Evolutionary conservation across 169 alveolate species (phyloP).

Genomic region (Eimeria praecox): DNA sequence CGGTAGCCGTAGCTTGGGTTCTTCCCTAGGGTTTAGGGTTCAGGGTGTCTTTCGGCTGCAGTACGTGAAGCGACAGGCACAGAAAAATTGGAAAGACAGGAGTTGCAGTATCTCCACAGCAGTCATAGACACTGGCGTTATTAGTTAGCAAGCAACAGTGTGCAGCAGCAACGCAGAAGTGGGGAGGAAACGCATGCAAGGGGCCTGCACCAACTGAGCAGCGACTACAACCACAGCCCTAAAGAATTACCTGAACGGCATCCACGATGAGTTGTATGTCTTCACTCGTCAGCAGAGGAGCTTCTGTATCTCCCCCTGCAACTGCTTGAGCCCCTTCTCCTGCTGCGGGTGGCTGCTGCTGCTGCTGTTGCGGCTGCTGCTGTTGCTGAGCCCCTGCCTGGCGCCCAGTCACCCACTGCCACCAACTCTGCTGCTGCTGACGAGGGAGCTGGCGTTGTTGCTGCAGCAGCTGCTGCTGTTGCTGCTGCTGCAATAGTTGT

Average conservation of each 20-base stretch:
- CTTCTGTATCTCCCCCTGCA: slow-evolving; percentile 59
- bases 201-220: not conserved
- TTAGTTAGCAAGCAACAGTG: not conserved
- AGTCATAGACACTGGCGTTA: not conserved
- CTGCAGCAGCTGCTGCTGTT: slow-evolving; percentile 82
- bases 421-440: slow-evolving; percentile 87
- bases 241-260: slow-evolving; percentile 81
- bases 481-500: slow-evolving; percentile 84
- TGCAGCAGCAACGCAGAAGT: not conserved
- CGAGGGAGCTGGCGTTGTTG: slow-evolving; percentile 77
- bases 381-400: slow-evolving; percentile 46
- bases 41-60: not conserved
- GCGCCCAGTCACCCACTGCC: slow-evolving; percentile 87
- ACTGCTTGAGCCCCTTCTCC: not conserved
- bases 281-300: slow-evolving; percentile 82
- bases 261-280: slow-evolving; percentile 84
- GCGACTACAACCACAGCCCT: not conserved
- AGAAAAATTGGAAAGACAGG: not conserved
- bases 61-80: not conserved
- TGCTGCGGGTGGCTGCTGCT: not conserved
- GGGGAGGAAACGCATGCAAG: not conserved
- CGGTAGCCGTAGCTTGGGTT: not conserved
- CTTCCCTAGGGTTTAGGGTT: not conserved
- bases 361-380: slow-evolving; percentile 59
- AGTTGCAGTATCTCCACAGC: not conserved